Evolutionary conservation across 805 yeast genomes (phyloP).

Genomic region (Sungouiella blattae): DNA sequence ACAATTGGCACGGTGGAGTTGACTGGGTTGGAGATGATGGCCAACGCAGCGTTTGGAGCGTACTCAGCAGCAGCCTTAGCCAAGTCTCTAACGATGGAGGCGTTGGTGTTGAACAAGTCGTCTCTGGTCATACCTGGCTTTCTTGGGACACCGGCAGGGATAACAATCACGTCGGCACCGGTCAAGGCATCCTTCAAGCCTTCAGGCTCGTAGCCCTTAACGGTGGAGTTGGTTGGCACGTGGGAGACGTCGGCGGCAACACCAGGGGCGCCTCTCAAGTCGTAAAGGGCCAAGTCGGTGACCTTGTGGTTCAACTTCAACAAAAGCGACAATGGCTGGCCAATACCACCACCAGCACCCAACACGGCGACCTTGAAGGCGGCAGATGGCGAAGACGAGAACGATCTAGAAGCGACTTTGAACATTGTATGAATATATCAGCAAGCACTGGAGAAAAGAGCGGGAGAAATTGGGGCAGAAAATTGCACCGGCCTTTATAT

Average conservation of each 20-base stretch:
- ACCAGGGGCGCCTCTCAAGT: slow-evolving; percentile 90
- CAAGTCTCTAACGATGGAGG: slow-evolving; percentile 89
- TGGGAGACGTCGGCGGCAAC: slow-evolving; percentile 96
- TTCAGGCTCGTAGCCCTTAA: slow-evolving; percentile 84
- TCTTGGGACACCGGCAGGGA: slow-evolving; percentile 98
- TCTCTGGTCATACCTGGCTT: slow-evolving; percentile 99
- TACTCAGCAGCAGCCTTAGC: slow-evolving; percentile 80
- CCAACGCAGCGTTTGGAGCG: slow-evolving; percentile 80
- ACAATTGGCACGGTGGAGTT: slow-evolving; percentile 97
- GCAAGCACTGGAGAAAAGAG: too few species aligned
- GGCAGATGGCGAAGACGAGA: slow-evolving; percentile 61
- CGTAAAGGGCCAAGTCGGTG: slow-evolving; percentile 81
- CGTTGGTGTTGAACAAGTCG: slow-evolving; percentile 93
- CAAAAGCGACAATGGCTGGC: slow-evolving; percentile 60
- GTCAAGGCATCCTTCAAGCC: slow-evolving; percentile 65
- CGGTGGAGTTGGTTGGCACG: slow-evolving; percentile 87
- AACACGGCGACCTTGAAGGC: slow-evolving; percentile 73
- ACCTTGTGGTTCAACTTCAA: slow-evolving; percentile 87
- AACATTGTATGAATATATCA: slow-evolving; percentile 45
- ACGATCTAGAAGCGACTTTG: slow-evolving; percentile 56
- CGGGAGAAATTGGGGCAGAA: too few species aligned
- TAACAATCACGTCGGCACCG: slow-evolving; percentile 81
- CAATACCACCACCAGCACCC: slow-evolving; percentile 94
- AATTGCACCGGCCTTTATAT: too few species aligned
- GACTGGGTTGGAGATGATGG: slow-evolving; percentile 90